Base-by-base conservation (phyloP, 306 rosid genomes). In the Corylus americana region DNA sequence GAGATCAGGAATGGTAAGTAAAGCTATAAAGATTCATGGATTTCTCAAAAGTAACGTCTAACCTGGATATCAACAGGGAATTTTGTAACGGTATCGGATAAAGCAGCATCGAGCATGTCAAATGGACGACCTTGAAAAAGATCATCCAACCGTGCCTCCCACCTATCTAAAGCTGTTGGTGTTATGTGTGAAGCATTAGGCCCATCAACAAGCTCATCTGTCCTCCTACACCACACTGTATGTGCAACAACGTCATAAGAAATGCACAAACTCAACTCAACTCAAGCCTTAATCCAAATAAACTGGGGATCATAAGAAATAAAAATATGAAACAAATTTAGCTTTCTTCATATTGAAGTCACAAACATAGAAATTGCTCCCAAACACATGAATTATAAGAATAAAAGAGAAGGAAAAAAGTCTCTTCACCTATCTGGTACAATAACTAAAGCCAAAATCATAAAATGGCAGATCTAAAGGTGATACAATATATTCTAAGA, bases 141-240 rank as follows among this genome's bases (percentile, higher is more conserved):
- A 20, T 86, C 91, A n/a, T 86, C 89, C 84, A 88, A 78, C 84
- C 90, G 82, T 67, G 87, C 78, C 66, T 88, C 90, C 90, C 92
- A 86, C 70, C 92, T 84, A 69, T 88, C 92, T 83, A 88, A 68
- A 74, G 90, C 90, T 59, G 75, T 20, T 77, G 87, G 90, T n/a
- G 92, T 86, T 37, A 88, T 88, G 70, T 88, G 90, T 16, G 90
- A 84, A 48, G 92, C 90, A 75, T 88, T 86, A 12, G 90, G 92
- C 22, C 92, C 92, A 84, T 88, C 92, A 45, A 88, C 92, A 77
- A 88, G 92, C 59, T 88, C 90, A 84, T 88, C 90, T 25, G 90
- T 88, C 75, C 92, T 84, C 79, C 92, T 79, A 80, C 92, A 86
- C 92, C 92, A 88, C 74, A 88, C 92, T 88, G 85, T 81, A 80